These are phyloP conservation scores for Diplodia intermedia DNA, from an alignment of 2,329 filamentous ascomycete species.

Conservation along the genomic window DNA sequence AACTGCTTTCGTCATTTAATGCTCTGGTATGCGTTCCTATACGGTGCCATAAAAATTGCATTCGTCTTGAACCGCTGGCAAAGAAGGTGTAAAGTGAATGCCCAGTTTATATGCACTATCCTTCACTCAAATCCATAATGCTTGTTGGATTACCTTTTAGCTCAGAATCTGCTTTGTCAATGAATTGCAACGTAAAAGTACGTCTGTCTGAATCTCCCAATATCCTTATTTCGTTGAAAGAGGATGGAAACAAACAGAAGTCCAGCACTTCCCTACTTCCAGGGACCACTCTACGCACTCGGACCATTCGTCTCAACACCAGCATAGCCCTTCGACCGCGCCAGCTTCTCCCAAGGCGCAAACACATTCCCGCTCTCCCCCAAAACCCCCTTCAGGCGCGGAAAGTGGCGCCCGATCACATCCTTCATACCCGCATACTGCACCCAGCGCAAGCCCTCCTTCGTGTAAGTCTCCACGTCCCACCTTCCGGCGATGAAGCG, in stretches of 20 bases:
- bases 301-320: slow-evolving; percentile 43
- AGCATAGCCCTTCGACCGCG: slow-evolving; percentile 37
- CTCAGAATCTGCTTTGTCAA: too few relatives aligned
- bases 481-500: slow-evolving; percentile 54
- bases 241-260: not conserved
- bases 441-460: slow-evolving; percentile 54
- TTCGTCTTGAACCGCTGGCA: too few relatives aligned
- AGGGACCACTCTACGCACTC: not conserved
- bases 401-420: slow-evolving; percentile 54
- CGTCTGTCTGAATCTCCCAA: too few relatives aligned
- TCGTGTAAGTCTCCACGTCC: slow-evolving; percentile 52
- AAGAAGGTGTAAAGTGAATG: too few relatives aligned
- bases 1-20: too few relatives aligned
- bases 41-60: too few relatives aligned
- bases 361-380: slow-evolving; percentile 45
- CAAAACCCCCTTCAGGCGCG: slow-evolving; percentile 46
- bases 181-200: not conserved
- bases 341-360: slow-evolving; percentile 44
- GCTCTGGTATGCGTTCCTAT: too few relatives aligned
- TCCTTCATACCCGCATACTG: slow-evolving; percentile 54
- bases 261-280: too few relatives aligned
- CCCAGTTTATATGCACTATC: too few relatives aligned
- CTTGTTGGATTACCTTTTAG: too few relatives aligned
- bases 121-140: too few relatives aligned
- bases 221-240: not conserved